Evolutionary conservation across 2,329 filamentous ascomycete species (phyloP).

Genomic region (Colletotrichum truncatum): DNA sequence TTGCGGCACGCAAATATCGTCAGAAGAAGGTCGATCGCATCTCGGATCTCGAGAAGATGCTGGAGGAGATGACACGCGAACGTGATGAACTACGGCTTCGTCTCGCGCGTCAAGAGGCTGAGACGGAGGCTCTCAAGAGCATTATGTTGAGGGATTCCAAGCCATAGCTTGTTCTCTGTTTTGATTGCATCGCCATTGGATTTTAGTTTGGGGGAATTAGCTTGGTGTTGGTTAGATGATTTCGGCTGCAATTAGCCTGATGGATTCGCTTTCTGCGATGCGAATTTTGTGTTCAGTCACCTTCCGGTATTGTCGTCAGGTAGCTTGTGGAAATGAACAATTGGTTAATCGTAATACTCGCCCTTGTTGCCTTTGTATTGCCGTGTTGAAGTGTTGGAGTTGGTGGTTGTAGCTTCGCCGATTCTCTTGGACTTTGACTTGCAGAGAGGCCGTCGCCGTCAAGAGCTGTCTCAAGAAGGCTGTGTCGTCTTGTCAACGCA

Average conservation of each 20-base stretch:
- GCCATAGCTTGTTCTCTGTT: background rate
- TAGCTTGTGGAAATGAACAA: conserved; percentile 9
- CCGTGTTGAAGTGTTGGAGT: too few relatives aligned
- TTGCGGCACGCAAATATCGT: conserved; percentile 76
- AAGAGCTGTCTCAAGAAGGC: too few relatives aligned
- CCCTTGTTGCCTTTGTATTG: background rate
- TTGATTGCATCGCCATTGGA: background rate
- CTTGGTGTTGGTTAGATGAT: background rate
- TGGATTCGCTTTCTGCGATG: background rate
- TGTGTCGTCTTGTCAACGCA: too few relatives aligned
- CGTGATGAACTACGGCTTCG: conserved; percentile 70
- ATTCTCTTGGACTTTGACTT: too few relatives aligned
- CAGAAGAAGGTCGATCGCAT: conserved; percentile 76
- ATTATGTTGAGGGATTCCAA: conserved; percentile 44
- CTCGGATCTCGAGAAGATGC: conserved; percentile 65
- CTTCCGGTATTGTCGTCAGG: background rate
- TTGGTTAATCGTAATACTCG: background rate
- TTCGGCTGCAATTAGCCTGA: background rate
- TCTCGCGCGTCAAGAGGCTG: conserved; percentile 72
- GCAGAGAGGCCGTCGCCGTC: too few relatives aligned
- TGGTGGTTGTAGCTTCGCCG: too few relatives aligned
- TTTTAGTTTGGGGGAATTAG: background rate
- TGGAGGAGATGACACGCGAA: conserved; percentile 68
- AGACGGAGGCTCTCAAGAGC: conserved; percentile 68
- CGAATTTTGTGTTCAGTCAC: background rate